phyloP scores from a whole-genome alignment of 331 rosid genomes.

The Acacia concinna region DNA sequence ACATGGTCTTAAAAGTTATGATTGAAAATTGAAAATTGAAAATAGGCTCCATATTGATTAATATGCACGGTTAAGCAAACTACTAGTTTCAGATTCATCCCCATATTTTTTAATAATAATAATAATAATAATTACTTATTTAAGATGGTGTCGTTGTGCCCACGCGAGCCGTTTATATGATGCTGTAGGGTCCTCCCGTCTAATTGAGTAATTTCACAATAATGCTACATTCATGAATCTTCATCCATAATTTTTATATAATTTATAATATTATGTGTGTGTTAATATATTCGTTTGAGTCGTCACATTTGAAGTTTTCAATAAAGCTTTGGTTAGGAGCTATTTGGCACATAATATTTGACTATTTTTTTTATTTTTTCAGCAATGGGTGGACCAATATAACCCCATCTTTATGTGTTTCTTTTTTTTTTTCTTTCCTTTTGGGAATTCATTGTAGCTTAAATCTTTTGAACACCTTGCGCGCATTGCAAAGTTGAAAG shows the following conservation, averaged over 20 bases:
- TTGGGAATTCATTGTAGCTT: neutral
- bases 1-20: constrained; percentile 38
- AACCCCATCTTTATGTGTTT: constrained; percentile 10
- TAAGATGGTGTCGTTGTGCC: constrained; percentile 46
- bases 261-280: neutral
- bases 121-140: constrained; percentile 10
- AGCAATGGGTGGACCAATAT: constrained; percentile 30
- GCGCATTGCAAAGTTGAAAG: neutral
- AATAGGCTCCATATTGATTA: constrained; percentile 56
- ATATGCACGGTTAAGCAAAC: constrained; percentile 43
- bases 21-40: constrained; percentile 39
- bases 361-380: constrained; percentile 17
- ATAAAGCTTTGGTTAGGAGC: constrained; percentile 19
- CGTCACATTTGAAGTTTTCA: constrained; percentile 44
- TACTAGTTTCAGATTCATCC: constrained; percentile 33
- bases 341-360: constrained; percentile 32
- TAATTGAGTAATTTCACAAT: constrained; percentile 33
- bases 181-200: constrained; percentile 42
- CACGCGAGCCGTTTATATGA: constrained; percentile 55
- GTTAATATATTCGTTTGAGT: constrained; percentile 24
- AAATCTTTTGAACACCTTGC: neutral
- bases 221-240: constrained; percentile 15
- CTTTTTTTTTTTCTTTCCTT: neutral
- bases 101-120: constrained; percentile 11
- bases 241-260: neutral